Evolutionary conservation across 495 filamentous ascomycete species (phyloP), one percentile per base, ranked within the genome.

Genomic region (Penicillium maclennaniae): DNA sequence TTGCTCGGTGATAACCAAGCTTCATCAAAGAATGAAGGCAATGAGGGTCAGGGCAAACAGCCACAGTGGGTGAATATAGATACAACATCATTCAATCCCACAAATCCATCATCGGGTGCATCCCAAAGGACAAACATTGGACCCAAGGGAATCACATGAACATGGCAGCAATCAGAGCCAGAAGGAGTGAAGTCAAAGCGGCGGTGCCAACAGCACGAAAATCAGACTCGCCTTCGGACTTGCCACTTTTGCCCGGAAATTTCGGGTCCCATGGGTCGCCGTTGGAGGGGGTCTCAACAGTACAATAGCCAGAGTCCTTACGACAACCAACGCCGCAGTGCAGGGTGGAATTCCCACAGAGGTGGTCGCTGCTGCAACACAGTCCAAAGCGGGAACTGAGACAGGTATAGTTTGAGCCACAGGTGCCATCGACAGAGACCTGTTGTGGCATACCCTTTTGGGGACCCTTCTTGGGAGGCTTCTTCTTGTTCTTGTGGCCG

Each of bases 271-370:
- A 60, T 6, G 61, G 61, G 34, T 67, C 63, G 4, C 63, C 61
- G 17, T 65, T 65, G n/a, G 43, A 49, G 21, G 63, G 61, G 15
- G 46, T 45, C 36, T 60, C 47, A 5, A 65, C 40, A 10, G 68
- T 50, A 51, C 81, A 84, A 45, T 67, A 70, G 6, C 81, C 80
- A 47, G 75, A 76, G 21, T 69, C 65, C 9, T 71, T 55, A 23
- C 75, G 71, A 48, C 82, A 86, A 7, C 73, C 78, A 1, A 51
- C 53, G 21, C 75, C 76, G 57, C 81, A 84, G 59, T 80, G 72
- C 21, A 68, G 63, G 7, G 68, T 71, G 0, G 73, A 74, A 44
- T 72, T 74, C 7, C 80, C 80, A 62, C 79, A 83, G 46, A 60
- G 69, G 26, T 72, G 69, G 0, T 49, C 70, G 58, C 53, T 63